phyloP scores from a whole-genome alignment of 148 eudicot species.

The Cornus florida region DNA sequence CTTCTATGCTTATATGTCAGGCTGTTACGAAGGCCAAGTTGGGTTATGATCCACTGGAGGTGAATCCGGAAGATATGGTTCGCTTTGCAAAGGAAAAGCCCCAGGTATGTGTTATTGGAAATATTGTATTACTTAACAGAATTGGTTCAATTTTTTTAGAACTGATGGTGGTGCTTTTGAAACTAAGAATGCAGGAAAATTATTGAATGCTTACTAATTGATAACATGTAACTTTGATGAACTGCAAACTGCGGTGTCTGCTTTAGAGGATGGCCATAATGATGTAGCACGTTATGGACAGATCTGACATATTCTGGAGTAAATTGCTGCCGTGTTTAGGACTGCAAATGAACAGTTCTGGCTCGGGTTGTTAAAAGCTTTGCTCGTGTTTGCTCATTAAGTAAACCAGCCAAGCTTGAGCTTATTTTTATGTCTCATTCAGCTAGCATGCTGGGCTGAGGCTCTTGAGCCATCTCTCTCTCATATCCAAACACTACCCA shows the following conservation, averaged over 20 bases:
- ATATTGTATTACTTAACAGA: not conserved
- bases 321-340: no score
- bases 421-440: no score
- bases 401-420: no score
- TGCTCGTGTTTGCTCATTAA: no score
- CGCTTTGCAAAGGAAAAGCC: conserved; percentile 90
- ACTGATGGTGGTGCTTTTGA: no score
- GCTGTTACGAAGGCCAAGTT: conserved; percentile 96
- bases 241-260: not conserved
- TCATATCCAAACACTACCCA: no score
- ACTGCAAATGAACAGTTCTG: no score
- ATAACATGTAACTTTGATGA: not conserved
- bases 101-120: conserved; percentile 57
- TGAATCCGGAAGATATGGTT: conserved; percentile 99
- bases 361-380: no score
- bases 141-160: not conserved
- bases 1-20: conserved; percentile 34
- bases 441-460: no score
- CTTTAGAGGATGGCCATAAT: not conserved
- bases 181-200: not conserved
- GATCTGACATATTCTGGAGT: not conserved
- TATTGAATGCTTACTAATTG: not conserved
- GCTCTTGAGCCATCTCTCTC: no score
- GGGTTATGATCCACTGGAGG: conserved; percentile 98
- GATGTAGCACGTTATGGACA: not conserved